Evolutionary conservation across 768 basidiomycete species (phyloP), one percentile per base, ranked within the genome.

Genomic region (Agrocybe pediades): DNA sequence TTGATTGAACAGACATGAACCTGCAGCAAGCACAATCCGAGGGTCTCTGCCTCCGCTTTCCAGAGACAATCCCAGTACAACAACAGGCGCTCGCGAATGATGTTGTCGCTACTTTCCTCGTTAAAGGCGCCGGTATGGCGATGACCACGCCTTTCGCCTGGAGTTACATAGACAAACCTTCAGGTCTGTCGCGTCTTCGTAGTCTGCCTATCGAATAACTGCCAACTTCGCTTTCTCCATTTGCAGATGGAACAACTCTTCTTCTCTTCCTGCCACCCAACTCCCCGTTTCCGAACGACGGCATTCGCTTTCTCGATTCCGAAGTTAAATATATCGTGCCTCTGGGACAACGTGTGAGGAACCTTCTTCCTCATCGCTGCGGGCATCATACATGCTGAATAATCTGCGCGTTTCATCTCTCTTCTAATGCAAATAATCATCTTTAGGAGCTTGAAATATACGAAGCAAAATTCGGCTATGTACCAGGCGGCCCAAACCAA

Each of bases 161-260:
- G 86, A 74, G 81, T 2, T 92, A 83, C 61, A 81, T 93, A 29
- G 91, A 93, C 77, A 88, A 87, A 59, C 90, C 90, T 26, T 60
- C 71, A 61, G 90, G 90, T 89, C 50, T 50, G 82, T 69, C 41
- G 27, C 48, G 21, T 13, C 19, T 11, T 41, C 16, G 27, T 29
- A n/a, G 24, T 33, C 23, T 20, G 21, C 24, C 49, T 26, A 27
- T 7, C 11, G 26, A 19, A 20, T 13, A 16, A 25, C 27, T 26
- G 16, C 26, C 41, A 15, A 21, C 9, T 29, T 44, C 25, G 21
- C 8, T 20, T 43, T 30, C 17, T 53, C 58, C 46, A 17, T 9
- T 23, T 45, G 23, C 17, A 85, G 61, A 70, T 86, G 25, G 73
- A 78, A 54, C 64, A 23, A 53, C 65, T 6, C 55, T 62, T 29